Percentiles rank a stretch among this genome's conserved stretches.
These are phyloP conservation scores for Trypanosoma avium DNA, from an alignment of 208 protist genomes.

Conservation along the genomic window DNA sequence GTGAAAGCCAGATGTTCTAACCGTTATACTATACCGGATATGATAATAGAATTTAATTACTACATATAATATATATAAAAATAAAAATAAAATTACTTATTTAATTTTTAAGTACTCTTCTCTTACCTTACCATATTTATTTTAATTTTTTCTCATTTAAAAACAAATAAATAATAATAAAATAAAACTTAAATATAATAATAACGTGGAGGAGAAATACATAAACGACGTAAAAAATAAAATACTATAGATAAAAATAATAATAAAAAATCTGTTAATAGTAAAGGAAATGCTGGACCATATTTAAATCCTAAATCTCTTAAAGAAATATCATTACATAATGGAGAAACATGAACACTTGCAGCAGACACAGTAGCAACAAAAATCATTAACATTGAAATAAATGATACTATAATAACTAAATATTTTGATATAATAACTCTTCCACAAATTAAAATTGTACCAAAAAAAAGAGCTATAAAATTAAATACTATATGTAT, in stretches of 20 bases:
- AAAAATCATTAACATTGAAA: conserved; percentile 31
- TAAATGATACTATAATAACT: conserved; percentile 20
- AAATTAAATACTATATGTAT: conserved; percentile 15
- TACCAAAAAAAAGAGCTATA: conserved; percentile 28
- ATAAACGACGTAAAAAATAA: conserved; percentile 22
- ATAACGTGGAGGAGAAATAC: conserved; percentile 19
- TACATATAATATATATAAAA: too few relatives aligned
- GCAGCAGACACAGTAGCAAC: conserved; percentile 26
- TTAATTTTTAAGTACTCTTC: too few relatives aligned
- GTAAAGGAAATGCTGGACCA: conserved; percentile 36
- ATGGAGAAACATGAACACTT: conserved; percentile 14
- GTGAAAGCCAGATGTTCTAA: too few relatives aligned
- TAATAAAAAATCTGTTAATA: conserved; percentile 37
- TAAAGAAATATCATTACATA: conserved; percentile 31
- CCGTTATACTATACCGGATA: too few relatives aligned
- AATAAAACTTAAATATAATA: too few relatives aligned
- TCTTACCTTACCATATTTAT: not conserved
- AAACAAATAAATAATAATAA: not conserved
- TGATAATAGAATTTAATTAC: too few relatives aligned
- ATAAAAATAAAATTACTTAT: too few relatives aligned
- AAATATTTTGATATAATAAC: conserved; percentile 33
- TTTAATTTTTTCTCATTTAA: not conserved
- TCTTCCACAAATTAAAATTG: conserved; percentile 22
- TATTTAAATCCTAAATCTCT: conserved; percentile 38
- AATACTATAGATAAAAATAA: conserved; percentile 23